A percentile compares a stretch with the other conserved stretches of the same genome.
Evolutionary conservation across 192 early-diverging fungal species (phyloP).

Genomic region (Pilaira anomala): DNA sequence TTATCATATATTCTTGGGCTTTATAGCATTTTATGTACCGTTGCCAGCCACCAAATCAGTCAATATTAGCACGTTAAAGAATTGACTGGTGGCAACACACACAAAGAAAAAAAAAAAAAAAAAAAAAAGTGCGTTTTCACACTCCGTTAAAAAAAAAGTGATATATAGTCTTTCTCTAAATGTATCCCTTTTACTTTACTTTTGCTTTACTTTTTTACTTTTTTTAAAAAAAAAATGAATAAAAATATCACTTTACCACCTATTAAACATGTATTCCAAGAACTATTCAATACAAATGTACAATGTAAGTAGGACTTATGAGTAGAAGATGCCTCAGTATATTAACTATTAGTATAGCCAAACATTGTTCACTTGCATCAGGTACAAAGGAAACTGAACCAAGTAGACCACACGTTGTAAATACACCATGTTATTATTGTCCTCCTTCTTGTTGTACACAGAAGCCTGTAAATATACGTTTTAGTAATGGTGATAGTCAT

Average conservation of each 20-base stretch:
- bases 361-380: not conserved
- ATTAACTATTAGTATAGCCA: not conserved
- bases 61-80: too few species aligned
- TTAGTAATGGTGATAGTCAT: not conserved
- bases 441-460: not conserved
- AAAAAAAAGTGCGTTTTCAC: too few species aligned
- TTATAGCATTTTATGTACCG: too few species aligned
- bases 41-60: too few species aligned
- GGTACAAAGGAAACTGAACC: not conserved
- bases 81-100: too few species aligned
- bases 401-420: not conserved
- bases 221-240: not conserved
- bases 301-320: not conserved
- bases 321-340: not conserved
- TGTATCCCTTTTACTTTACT: not conserved
- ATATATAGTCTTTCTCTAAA: too few species aligned
- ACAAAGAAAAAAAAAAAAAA: too few species aligned
- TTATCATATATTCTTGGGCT: too few species aligned
- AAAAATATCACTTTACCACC: constrained; percentile 11
- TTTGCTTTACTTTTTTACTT: not conserved
- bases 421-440: not conserved
- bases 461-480: not conserved
- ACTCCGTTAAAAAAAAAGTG: too few species aligned
- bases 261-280: constrained; percentile 12
- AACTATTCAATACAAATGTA: not conserved